Percentiles rank a stretch among this genome's conserved stretches.
phyloP scores from a whole-genome alignment of 257 asterid genomes.

The Nicotiana sylvestris region DNA sequence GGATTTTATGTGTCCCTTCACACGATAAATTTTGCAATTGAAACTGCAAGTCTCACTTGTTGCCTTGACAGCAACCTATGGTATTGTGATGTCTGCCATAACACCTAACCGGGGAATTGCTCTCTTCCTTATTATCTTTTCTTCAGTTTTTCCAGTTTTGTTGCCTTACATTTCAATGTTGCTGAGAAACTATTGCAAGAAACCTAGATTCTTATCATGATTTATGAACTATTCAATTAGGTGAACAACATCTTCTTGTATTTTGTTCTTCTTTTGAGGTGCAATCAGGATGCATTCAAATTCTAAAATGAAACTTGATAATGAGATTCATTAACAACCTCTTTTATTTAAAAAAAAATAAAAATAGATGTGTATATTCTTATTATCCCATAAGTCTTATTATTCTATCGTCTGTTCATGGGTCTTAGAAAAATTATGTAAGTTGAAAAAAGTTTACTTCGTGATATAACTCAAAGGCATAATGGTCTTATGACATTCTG shows the following conservation, averaged over 20 bases:
- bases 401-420: no score
- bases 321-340: background rate
- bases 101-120: constrained; percentile 13
- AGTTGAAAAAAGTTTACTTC: no score
- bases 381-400: no score
- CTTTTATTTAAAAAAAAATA: background rate
- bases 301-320: background rate
- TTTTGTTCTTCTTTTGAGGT: background rate
- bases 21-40: constrained; percentile 31
- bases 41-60: constrained; percentile 34
- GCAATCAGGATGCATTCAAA: background rate
- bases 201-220: background rate
- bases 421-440: no score
- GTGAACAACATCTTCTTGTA: background rate
- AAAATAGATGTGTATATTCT: no score
- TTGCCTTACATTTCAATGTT: background rate
- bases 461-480: no score
- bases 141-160: constrained; percentile 18
- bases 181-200: constrained; percentile 21
- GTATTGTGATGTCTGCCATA: constrained; percentile 33
- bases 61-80: constrained; percentile 36
- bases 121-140: constrained; percentile 10
- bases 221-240: background rate
- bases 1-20: constrained; percentile 45
- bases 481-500: no score